These are phyloP conservation scores for Allium cepa DNA, from an alignment of 106 monocot genomes.

Conservation along the genomic window DNA sequence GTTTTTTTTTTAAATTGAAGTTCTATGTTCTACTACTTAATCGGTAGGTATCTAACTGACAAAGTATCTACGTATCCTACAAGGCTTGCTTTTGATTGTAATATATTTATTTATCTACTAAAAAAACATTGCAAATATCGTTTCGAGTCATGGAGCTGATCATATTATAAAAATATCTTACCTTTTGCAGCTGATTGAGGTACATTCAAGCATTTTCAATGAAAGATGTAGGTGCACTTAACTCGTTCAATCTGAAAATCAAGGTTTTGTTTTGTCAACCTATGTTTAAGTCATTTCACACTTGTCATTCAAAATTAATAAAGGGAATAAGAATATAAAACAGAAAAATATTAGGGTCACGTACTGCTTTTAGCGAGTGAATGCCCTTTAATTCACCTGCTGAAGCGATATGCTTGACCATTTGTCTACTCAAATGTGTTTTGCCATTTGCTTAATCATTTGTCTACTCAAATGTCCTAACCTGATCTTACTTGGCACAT, in stretches of 20 bases:
- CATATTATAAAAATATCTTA: slow-evolving; percentile 13
- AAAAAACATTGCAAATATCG: not conserved
- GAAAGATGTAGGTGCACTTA: slow-evolving; percentile 63
- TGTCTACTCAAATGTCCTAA: no score
- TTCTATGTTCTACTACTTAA: no score
- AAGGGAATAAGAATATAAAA: slow-evolving; percentile 15
- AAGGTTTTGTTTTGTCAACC: not conserved
- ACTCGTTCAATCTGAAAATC: slow-evolving; percentile 61
- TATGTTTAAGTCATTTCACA: not conserved
- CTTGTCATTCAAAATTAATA: not conserved
- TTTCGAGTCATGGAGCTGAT: not conserved
- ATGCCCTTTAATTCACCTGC: slow-evolving; percentile 72
- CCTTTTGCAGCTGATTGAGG: slow-evolving; percentile 62
- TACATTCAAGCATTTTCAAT: slow-evolving; percentile 65
- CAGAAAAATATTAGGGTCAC: slow-evolving; percentile 95
- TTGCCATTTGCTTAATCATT: no score
- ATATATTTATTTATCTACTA: not conserved
- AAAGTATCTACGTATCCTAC: not conserved
- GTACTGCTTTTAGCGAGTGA: slow-evolving; percentile 66
- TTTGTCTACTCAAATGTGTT: no score
- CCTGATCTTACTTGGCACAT: no score
- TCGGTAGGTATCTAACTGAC: no score
- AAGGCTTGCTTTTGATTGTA: not conserved
- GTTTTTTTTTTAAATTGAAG: no score
- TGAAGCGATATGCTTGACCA: slow-evolving; percentile 80